These are phyloP conservation scores for Scleromitrula shiraiana DNA, from an alignment of 2,329 filamentous ascomycete genomes.

Conservation along the genomic window DNA sequence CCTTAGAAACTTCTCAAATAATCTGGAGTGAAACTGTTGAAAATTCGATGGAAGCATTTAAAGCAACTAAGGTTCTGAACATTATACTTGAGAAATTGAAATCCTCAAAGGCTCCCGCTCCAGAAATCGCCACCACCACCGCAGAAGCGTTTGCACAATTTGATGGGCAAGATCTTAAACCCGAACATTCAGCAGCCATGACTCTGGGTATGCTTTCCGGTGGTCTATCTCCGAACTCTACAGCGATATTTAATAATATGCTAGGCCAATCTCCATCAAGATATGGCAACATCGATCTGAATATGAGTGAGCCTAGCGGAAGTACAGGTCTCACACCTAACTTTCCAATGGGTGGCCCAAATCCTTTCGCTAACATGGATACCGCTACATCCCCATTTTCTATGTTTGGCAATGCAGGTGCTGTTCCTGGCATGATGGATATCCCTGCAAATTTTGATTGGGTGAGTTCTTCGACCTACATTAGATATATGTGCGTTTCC, in stretches of 20 bases:
- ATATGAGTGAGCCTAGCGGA: slow-evolving; percentile 25
- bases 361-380: slow-evolving; percentile 22
- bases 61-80: slow-evolving; percentile 71
- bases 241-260: slow-evolving; percentile 27
- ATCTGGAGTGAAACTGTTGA: slow-evolving; percentile 79
- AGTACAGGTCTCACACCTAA: slow-evolving; percentile 38
- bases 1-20: slow-evolving; percentile 61
- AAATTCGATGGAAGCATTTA: slow-evolving; percentile 80
- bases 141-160: slow-evolving; percentile 25
- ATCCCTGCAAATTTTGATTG: slow-evolving; percentile 52
- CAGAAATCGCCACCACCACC: slow-evolving; percentile 14
- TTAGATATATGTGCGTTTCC: not conserved
- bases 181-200: slow-evolving; percentile 60
- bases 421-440: slow-evolving; percentile 41
- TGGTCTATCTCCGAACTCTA: slow-evolving; percentile 43
- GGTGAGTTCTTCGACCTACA: slow-evolving; percentile 38
- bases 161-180: slow-evolving; percentile 45
- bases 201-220: slow-evolving; percentile 61
- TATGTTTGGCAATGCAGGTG: slow-evolving; percentile 39
- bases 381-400: slow-evolving; percentile 38
- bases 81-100: slow-evolving; percentile 78
- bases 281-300: slow-evolving; percentile 24
- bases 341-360: slow-evolving; percentile 20
- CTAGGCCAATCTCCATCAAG: slow-evolving; percentile 29
- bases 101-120: slow-evolving; percentile 31